phyloP scores from a whole-genome alignment of 2,329 filamentous ascomycete genomes.

The Sporothrix phasma region DNA sequence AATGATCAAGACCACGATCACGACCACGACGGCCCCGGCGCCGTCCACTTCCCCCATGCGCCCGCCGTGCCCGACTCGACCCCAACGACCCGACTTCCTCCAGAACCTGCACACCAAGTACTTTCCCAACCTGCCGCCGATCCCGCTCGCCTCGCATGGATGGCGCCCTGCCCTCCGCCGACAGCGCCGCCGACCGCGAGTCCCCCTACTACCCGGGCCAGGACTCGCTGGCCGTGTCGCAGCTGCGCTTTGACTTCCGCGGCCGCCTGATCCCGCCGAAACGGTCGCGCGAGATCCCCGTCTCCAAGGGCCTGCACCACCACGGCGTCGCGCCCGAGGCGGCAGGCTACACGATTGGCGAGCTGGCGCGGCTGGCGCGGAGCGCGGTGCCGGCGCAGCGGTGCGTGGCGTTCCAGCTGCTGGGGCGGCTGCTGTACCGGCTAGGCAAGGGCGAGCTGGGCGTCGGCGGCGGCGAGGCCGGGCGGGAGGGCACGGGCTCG shows the following conservation, averaged over 20 bases:
- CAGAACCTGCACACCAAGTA: conserved; percentile 80
- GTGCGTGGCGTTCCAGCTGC: conserved; percentile 83
- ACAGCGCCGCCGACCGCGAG: conserved; percentile 54
- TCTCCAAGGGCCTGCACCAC: conserved; percentile 76
- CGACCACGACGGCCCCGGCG: conserved; percentile 20
- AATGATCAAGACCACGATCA: conserved; percentile 21
- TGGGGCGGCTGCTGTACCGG: conserved; percentile 76
- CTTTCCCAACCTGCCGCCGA: conserved; percentile 79
- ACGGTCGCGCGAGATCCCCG: conserved; percentile 62
- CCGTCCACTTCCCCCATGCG: conserved; percentile 52
- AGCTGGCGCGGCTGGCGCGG: conserved; percentile 70
- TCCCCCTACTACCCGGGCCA: conserved; percentile 77
- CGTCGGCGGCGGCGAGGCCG: conserved; percentile 43
- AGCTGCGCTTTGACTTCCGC: conserved; percentile 80
- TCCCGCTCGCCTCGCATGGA: conserved; percentile 81
- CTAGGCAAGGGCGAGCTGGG: conserved; percentile 66
- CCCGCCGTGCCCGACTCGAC: conserved; percentile 58
- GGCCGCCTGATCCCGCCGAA: conserved; percentile 72
- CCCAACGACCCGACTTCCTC: conserved; percentile 78
- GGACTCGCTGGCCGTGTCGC: conserved; percentile 58
- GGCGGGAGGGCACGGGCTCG: conserved; percentile 22
- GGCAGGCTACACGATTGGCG: conserved; percentile 85
- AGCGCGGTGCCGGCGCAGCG: conserved; percentile 78
- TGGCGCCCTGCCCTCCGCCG: conserved; percentile 61
- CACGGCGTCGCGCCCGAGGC: conserved; percentile 87